Evolutionary conservation across 805 yeast species (phyloP).

Genomic region (Candida suzukii): DNA sequence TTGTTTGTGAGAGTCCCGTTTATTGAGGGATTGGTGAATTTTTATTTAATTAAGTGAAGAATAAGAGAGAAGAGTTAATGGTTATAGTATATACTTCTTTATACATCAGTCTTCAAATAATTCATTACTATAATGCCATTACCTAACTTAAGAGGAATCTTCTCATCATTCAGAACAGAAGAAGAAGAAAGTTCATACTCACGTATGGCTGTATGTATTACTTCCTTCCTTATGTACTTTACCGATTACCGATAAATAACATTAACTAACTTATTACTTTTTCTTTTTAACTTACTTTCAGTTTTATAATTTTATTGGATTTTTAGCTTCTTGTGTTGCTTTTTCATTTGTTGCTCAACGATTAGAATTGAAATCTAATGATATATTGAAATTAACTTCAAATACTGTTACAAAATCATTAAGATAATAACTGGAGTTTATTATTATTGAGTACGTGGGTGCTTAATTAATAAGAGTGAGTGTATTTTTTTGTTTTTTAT

Average conservation of each 20-base stretch:
- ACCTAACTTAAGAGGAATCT: constrained; percentile 70
- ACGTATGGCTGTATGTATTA: constrained; percentile 51
- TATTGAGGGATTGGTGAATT: too few species aligned
- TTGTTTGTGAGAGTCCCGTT: too few species aligned
- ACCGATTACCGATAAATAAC: too few species aligned
- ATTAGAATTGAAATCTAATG: constrained; percentile 5
- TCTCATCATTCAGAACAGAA: constrained; percentile 77
- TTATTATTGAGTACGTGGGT: not conserved
- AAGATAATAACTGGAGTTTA: not conserved
- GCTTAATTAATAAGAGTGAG: not conserved
- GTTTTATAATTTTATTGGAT: constrained; percentile 73
- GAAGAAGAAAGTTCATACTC: constrained; percentile 78
- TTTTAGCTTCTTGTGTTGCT: constrained; percentile 70
- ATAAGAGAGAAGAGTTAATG: too few species aligned
- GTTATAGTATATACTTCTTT: too few species aligned
- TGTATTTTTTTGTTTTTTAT: too few species aligned
- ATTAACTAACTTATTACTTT: not conserved
- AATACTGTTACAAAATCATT: not conserved
- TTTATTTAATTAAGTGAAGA: too few species aligned
- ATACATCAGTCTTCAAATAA: too few species aligned
- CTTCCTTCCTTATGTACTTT: not conserved
- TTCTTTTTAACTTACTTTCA: constrained; percentile 6
- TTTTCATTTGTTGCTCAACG: constrained; percentile 76
- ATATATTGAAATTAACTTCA: not conserved
- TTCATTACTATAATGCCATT: constrained; percentile 23